A percentile compares a stretch with the other conserved stretches of the same genome.
These are phyloP conservation scores for Metschnikowia cubensis DNA, from an alignment of 805 yeast species.

Conservation along the genomic window DNA sequence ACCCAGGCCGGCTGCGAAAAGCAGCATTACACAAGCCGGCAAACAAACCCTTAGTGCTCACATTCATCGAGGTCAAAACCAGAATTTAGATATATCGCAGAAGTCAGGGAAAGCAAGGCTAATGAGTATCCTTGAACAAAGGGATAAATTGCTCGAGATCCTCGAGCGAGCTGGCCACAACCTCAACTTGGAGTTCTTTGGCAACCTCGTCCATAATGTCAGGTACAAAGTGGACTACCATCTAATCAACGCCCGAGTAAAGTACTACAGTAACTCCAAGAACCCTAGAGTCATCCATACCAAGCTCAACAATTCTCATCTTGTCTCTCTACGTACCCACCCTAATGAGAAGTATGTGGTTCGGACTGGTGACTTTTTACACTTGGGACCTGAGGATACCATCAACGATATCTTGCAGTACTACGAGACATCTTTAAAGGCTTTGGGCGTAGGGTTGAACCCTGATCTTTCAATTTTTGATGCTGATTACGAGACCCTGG, in stretches of 20 bases:
- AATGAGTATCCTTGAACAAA: conserved; percentile 5
- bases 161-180: conserved; percentile 12
- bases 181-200: conserved; percentile 10
- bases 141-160: conserved; percentile 7
- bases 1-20: conserved; percentile 3
- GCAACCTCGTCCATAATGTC: conserved; percentile 20
- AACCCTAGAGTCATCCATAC: conserved; percentile 38
- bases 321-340: conserved; percentile 37
- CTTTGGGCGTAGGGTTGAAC: not conserved
- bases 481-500: not conserved
- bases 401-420: conserved; percentile 11
- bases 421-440: conserved; percentile 6
- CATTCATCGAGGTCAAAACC: not conserved
- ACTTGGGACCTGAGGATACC: conserved; percentile 16
- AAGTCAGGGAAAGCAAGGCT: not conserved
- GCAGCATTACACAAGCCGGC: conserved; percentile 6
- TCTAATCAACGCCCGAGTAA: conserved; percentile 32
- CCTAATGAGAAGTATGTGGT: conserved; percentile 31
- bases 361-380: conserved; percentile 31
- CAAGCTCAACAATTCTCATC: conserved; percentile 28
- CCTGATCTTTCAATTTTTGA: not conserved
- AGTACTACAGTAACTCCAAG: conserved; percentile 35
- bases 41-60: not conserved
- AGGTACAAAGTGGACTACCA: conserved; percentile 32
- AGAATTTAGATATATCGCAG: not conserved